Evolutionary conservation across 495 filamentous ascomycete species (phyloP).

Genomic region (Neurospora sp.): DNA sequence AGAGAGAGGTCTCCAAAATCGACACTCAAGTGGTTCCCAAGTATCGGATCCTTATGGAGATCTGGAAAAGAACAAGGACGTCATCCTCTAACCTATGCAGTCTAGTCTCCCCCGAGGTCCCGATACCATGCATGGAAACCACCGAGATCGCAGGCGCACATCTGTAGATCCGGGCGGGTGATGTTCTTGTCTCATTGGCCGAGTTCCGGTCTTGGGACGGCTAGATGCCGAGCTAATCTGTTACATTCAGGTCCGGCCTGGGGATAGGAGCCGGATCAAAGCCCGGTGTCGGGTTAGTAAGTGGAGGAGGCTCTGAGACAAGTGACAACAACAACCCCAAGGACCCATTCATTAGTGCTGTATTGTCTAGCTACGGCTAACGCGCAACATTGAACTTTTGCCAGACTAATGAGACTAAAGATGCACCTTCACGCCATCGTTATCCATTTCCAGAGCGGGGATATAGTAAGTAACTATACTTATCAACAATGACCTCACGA

Average conservation of each 20-base stretch:
- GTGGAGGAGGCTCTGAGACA: not conserved
- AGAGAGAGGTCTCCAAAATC: not conserved
- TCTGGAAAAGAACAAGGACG: not conserved
- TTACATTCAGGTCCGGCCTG: not conserved
- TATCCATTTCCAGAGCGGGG: not conserved
- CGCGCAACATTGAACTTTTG: not conserved
- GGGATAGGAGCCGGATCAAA: not conserved
- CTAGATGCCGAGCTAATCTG: not conserved
- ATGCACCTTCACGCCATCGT: not conserved
- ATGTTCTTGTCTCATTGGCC: not conserved
- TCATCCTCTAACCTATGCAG: not conserved
- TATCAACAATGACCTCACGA: not conserved
- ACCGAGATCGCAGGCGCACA: not conserved
- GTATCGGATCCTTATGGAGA: not conserved
- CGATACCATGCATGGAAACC: not conserved
- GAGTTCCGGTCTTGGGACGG: not conserved
- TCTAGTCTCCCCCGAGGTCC: not conserved
- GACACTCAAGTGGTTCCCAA: not conserved
- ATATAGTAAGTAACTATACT: not conserved
- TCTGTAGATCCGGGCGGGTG: not conserved
- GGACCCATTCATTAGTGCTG: not conserved
- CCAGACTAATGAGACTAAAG: not conserved
- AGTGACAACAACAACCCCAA: not conserved
- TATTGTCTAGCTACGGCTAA: not conserved
- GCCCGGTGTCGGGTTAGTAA: not conserved